phyloP scores from a whole-genome alignment of 768 basidiomycete species.

The Mycena maculata region DNA sequence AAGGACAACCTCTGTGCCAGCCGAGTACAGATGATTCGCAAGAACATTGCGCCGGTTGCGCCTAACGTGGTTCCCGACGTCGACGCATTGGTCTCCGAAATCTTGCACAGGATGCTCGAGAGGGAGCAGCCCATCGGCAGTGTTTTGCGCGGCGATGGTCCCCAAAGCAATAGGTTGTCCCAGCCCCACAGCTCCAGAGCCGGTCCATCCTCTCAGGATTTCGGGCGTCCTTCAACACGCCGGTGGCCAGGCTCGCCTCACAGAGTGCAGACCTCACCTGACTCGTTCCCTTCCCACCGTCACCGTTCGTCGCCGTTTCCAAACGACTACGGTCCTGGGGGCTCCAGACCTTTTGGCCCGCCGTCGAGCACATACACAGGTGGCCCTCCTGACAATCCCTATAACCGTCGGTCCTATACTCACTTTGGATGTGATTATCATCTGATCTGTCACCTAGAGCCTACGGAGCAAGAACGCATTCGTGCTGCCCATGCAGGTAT shows the following conservation, averaged over 20 bases:
- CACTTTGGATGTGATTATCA: background rate
- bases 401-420: background rate
- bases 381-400: background rate
- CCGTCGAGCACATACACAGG: background rate
- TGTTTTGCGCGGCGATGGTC: background rate
- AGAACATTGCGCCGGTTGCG: conserved; percentile 13
- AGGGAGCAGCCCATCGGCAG: background rate
- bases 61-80: conserved; percentile 20
- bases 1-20: conserved; percentile 23
- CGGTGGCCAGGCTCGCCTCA: background rate
- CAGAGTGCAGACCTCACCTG: background rate
- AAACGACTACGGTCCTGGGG: background rate
- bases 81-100: conserved; percentile 16
- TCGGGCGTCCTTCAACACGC: background rate
- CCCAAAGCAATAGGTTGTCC: no score
- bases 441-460: background rate
- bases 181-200: background rate
- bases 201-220: background rate
- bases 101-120: conserved; percentile 22
- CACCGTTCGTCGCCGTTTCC: background rate
- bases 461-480: background rate
- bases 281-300: background rate
- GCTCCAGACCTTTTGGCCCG: background rate
- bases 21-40: conserved; percentile 13
- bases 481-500: conserved; percentile 7